Percentiles rank a stretch among this genome's conserved stretches.
phyloP scores from a whole-genome alignment of 2,329 filamentous ascomycete genomes.

The Colletotrichum spinosum region DNA sequence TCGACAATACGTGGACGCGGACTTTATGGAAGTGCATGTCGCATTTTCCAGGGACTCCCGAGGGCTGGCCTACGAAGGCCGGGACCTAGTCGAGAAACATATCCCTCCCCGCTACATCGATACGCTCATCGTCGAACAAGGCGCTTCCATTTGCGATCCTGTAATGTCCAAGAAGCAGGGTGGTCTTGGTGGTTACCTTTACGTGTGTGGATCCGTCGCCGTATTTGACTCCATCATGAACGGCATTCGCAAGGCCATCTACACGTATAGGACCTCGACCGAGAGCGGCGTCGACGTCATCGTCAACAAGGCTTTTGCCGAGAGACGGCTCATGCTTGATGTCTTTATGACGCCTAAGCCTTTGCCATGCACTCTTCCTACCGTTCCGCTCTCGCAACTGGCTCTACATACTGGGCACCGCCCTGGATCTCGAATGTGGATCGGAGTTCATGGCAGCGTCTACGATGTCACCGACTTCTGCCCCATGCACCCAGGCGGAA shows the following conservation, averaged over 20 bases:
- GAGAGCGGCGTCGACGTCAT: slow-evolving; percentile 63
- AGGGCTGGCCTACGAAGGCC: slow-evolving; percentile 58
- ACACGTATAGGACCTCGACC: slow-evolving; percentile 62
- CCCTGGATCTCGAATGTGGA: slow-evolving; percentile 60
- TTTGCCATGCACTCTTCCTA: slow-evolving; percentile 61
- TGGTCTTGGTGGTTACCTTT: slow-evolving; percentile 49
- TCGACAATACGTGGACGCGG: slow-evolving; percentile 57
- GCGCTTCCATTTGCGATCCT: slow-evolving; percentile 61
- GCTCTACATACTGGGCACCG: slow-evolving; percentile 63
- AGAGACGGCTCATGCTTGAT: slow-evolving; percentile 67
- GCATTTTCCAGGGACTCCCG: slow-evolving; percentile 63
- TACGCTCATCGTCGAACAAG: slow-evolving; percentile 62
- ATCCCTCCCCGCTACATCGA: slow-evolving; percentile 65
- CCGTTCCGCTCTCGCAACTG: slow-evolving; percentile 61
- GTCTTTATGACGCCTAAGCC: slow-evolving; percentile 68
- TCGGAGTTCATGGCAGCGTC: slow-evolving; percentile 63
- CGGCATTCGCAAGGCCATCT: slow-evolving; percentile 66
- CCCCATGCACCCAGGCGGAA: slow-evolving; percentile 65
- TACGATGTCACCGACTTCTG: slow-evolving; percentile 66
- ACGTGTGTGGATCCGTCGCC: slow-evolving; percentile 44
- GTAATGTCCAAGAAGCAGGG: slow-evolving; percentile 69
- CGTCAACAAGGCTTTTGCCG: slow-evolving; percentile 64
- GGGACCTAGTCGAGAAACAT: slow-evolving; percentile 61
- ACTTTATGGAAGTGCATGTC: slow-evolving; percentile 63
- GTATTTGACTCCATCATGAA: slow-evolving; percentile 67